Percentiles rank a stretch among this genome's conserved stretches.
Evolutionary conservation across 257 asterid genomes (phyloP).

Genomic region (Ligustrum vulgare): DNA sequence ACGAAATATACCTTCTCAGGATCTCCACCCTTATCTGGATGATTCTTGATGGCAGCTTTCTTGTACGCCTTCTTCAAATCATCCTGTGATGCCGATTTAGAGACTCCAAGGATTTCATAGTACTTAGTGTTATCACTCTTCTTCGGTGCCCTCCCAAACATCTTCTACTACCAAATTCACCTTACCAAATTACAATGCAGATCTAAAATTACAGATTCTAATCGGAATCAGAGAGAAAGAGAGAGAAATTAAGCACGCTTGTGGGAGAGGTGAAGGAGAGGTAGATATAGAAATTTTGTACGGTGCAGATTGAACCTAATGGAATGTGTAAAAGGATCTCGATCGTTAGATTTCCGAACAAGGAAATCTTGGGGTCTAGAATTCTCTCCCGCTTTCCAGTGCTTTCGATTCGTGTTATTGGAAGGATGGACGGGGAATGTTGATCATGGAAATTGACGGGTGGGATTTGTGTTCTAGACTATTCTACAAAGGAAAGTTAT

Average conservation of each 20-base stretch:
- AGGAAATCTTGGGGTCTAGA: conserved; percentile 32
- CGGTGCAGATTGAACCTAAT: neutral
- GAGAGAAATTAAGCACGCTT: neutral
- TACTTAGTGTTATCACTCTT: conserved; percentile 30
- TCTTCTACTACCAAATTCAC: neutral
- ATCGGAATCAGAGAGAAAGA: too few species aligned
- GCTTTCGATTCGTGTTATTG: too few species aligned
- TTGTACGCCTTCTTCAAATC: conserved; percentile 29
- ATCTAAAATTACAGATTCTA: too few species aligned
- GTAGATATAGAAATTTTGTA: neutral
- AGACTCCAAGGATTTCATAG: conserved; percentile 25
- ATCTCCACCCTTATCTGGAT: conserved; percentile 33
- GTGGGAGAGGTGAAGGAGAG: neutral
- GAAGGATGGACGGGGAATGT: neutral
- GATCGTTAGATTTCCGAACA: neutral
- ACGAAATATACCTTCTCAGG: conserved; percentile 24
- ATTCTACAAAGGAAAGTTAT: neutral
- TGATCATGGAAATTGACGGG: conserved; percentile 4
- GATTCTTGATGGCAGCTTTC: conserved; percentile 27
- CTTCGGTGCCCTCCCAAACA: conserved; percentile 33
- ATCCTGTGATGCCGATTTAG: conserved; percentile 22
- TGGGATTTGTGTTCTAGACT: conserved; percentile 18
- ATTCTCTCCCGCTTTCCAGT: conserved; percentile 30
- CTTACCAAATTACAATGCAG: neutral
- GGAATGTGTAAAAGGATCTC: neutral